Evolutionary conservation across 441 rosid genomes (phyloP).

Genomic region (Pelargonium cotyledonis): DNA sequence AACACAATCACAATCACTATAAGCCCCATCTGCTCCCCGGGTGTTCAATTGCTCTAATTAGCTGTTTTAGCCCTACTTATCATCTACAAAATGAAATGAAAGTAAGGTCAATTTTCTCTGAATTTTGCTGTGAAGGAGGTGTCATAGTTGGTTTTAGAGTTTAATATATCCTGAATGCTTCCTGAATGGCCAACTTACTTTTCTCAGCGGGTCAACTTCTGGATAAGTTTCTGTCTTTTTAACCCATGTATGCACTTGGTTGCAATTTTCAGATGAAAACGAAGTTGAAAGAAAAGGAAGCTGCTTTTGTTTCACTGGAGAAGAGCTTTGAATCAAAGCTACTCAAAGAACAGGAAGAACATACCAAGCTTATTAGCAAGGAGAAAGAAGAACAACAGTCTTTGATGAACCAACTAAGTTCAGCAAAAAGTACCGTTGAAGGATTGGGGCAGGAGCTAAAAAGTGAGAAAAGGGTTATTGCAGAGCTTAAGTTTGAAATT

Average conservation of each 20-base stretch:
- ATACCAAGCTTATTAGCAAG: slow-evolving; percentile 35
- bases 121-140: too few relatives aligned
- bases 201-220: background rate
- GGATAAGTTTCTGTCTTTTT: slow-evolving; percentile 2
- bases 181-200: background rate
- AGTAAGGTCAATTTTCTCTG: too few relatives aligned
- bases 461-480: slow-evolving; percentile 49
- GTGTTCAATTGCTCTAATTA: too few relatives aligned
- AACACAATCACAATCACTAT: too few relatives aligned
- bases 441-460: slow-evolving; percentile 64
- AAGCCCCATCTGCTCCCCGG: too few relatives aligned
- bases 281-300: slow-evolving; percentile 63
- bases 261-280: slow-evolving; percentile 49
- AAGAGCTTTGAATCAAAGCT: slow-evolving; percentile 53
- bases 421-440: slow-evolving; percentile 52
- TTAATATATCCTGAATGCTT: background rate
- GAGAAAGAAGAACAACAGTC: slow-evolving; percentile 55
- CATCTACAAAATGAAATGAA: too few relatives aligned
- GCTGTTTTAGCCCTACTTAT: too few relatives aligned
- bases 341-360: slow-evolving; percentile 53
- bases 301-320: slow-evolving; percentile 42
- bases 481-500: slow-evolving; percentile 46
- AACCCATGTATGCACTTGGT: slow-evolving; percentile 17
- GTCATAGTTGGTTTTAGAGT: too few relatives aligned
- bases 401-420: slow-evolving; percentile 47